Conservation (phyloP, 495 filamentous ascomycete species). For the Durotheca rogersii region DNA sequence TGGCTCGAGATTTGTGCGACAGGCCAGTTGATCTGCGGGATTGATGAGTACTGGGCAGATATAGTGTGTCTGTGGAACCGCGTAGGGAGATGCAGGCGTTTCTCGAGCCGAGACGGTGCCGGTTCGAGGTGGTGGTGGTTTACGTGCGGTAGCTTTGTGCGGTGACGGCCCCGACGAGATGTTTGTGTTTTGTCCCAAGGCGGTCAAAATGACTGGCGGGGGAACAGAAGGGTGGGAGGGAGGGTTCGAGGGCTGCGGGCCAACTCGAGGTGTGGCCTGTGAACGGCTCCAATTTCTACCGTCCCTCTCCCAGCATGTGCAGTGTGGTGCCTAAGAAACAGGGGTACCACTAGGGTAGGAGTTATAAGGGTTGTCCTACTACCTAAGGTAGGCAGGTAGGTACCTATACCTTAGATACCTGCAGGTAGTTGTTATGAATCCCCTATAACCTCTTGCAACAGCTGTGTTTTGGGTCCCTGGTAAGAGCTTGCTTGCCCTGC, state of each 20-base stretch:
- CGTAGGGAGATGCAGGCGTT: neutral
- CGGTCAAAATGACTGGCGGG: constrained; percentile 14
- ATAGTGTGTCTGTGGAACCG: too few relatives aligned
- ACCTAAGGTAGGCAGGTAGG: too few relatives aligned
- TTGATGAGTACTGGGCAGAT: neutral
- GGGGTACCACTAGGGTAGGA: too few relatives aligned
- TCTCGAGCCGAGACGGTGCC: neutral
- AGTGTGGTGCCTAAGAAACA: too few relatives aligned
- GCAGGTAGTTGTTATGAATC: neutral
- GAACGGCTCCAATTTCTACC: neutral
- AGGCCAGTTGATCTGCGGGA: neutral
- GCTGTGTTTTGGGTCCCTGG: too few relatives aligned
- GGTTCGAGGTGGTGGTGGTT: constrained; percentile 12
- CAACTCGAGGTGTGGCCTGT: too few relatives aligned
- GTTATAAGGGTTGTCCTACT: too few relatives aligned
- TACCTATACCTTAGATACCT: neutral
- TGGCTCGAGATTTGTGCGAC: neutral
- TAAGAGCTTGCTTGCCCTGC: too few relatives aligned
- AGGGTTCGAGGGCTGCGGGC: constrained; percentile 6
- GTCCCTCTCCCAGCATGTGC: too few relatives aligned
- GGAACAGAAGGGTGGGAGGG: constrained; percentile 1
- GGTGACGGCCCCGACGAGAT: too few relatives aligned
- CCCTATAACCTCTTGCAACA: too few relatives aligned
- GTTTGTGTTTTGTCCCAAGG: constrained; percentile 19
- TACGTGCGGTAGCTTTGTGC: too few relatives aligned